A percentile compares a stretch with the other conserved stretches of the same genome.
Evolutionary conservation across 129 eudicot species (phyloP).

Genomic region (Flaveria trinervia): DNA sequence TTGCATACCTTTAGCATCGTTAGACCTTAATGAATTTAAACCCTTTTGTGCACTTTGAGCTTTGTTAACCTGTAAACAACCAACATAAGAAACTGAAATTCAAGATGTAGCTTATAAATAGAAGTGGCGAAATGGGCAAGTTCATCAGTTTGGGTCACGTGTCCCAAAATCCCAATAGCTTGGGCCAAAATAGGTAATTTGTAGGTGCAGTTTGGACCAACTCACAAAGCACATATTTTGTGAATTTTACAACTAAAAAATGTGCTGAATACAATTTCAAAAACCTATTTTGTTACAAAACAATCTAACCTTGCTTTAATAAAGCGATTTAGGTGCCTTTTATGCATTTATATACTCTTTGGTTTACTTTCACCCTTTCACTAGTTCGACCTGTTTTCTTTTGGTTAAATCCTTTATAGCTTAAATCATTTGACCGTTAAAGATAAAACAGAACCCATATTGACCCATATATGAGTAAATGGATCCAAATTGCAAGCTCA

Average conservation of each 20-base stretch:
- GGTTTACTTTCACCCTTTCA: no score
- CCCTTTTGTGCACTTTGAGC: constrained; percentile 87
- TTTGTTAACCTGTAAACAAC: constrained; percentile 64
- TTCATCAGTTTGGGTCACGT: neutral
- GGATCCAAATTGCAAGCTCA: neutral
- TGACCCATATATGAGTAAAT: neutral
- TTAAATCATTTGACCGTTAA: neutral
- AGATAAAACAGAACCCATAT: neutral
- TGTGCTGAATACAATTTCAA: no score
- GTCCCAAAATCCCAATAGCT: neutral
- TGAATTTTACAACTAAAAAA: no score
- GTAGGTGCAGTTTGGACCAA: no score
- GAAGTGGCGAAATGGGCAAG: neutral
- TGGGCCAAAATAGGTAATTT: neutral
- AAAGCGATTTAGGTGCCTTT: no score
- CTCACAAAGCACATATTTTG: no score
- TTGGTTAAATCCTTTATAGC: neutral
- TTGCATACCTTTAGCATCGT: constrained; percentile 79
- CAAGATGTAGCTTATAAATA: constrained; percentile 5
- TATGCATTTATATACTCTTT: no score
- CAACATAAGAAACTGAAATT: neutral
- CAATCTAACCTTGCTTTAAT: no score
- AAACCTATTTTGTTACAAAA: no score
- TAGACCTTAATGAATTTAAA: constrained; percentile 71
- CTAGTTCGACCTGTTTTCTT: neutral